phyloP scores from a whole-genome alignment of 2,329 filamentous ascomycete genomes.

The Trichoderma sp. region DNA sequence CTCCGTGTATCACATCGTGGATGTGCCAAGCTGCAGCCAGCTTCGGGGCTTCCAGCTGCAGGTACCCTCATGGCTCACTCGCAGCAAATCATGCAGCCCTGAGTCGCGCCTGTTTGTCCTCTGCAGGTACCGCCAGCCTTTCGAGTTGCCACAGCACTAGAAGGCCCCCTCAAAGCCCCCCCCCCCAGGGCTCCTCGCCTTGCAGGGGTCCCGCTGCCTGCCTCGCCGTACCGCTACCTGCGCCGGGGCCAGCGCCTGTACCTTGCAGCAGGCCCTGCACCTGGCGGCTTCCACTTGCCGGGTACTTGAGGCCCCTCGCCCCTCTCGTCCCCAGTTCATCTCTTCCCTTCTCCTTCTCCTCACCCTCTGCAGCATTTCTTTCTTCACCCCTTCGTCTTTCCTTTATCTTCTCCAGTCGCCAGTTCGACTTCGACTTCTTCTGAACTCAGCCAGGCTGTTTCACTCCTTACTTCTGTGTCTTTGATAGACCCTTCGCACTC shows the following conservation, averaged over 20 bases:
- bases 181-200: background rate
- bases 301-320: conserved; percentile 24
- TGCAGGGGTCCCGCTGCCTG: conserved; percentile 18
- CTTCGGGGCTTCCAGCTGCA: too few species aligned
- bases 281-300: conserved; percentile 24
- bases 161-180: too few species aligned
- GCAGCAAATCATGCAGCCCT: background rate
- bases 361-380: conserved; percentile 29
- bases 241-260: conserved; percentile 2
- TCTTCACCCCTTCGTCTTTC: conserved; percentile 34
- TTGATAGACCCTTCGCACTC: conserved; percentile 52
- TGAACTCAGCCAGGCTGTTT: conserved; percentile 38
- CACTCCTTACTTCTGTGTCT: conserved; percentile 50
- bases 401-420: conserved; percentile 32
- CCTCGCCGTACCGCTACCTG: background rate
- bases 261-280: conserved; percentile 25
- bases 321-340: conserved; percentile 25
- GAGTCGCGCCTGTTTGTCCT: conserved; percentile 9
- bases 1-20: background rate
- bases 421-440: conserved; percentile 31
- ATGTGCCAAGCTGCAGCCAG: background rate
- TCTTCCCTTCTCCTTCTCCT: conserved; percentile 32
- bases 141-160: conserved; percentile 5
- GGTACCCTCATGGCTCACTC: too few species aligned
- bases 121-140: background rate